Percentiles rank a stretch among this genome's conserved stretches.
Conservation (phyloP, 495 filamentous ascomycete genomes). For the Xylaria flabelliformis region DNA sequence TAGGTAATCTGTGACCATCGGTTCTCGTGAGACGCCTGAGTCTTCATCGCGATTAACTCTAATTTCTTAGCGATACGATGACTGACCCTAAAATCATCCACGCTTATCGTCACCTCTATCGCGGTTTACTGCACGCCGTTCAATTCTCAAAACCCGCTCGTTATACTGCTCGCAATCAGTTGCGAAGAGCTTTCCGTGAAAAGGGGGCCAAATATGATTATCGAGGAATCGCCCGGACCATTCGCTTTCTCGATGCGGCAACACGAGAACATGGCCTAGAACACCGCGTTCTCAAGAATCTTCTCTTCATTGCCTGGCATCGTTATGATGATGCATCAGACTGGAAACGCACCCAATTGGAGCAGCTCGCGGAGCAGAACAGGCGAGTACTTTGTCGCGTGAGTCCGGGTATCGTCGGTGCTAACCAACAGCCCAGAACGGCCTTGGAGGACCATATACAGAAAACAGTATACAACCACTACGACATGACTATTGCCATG, state of each 20-base stretch:
- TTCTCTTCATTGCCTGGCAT: constrained; percentile 56
- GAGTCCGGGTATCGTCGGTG: background rate
- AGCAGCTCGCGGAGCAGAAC: background rate
- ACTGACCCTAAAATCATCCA: constrained; percentile 58
- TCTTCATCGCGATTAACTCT: background rate
- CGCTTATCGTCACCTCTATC: constrained; percentile 82
- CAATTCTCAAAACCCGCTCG: constrained; percentile 81
- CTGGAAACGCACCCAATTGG: background rate
- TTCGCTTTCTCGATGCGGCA: constrained; percentile 78
- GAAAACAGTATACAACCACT: constrained; percentile 57
- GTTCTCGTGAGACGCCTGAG: background rate
- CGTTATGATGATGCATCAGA: constrained; percentile 1
- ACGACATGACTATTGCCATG: constrained; percentile 70
- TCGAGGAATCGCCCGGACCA: constrained; percentile 70
- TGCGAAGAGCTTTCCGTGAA: constrained; percentile 76
- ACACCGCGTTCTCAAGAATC: constrained; percentile 78
- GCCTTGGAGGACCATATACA: constrained; percentile 18
- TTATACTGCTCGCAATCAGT: constrained; percentile 64
- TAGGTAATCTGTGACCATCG: background rate
- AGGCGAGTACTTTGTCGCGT: constrained; percentile 11
- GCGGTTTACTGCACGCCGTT: constrained; percentile 74
- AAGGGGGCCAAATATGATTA: constrained; percentile 61
- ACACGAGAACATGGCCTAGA: constrained; percentile 71
- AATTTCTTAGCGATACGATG: constrained; percentile 31
- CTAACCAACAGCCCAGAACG: constrained; percentile 11